phyloP scores from a whole-genome alignment of 176 grass and related monocot species.

The Leersia perrieri region DNA sequence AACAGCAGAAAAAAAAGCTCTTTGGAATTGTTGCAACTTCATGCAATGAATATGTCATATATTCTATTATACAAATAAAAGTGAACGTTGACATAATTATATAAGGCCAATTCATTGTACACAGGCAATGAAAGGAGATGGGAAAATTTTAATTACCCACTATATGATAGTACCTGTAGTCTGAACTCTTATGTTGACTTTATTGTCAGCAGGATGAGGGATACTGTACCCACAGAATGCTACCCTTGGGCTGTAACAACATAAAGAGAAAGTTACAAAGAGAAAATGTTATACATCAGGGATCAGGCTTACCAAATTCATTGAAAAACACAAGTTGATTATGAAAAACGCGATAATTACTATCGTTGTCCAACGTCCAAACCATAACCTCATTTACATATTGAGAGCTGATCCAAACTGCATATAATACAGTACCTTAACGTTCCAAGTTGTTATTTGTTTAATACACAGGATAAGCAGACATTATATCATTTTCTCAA shows the following conservation, averaged over 20 bases:
- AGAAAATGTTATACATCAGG: not conserved
- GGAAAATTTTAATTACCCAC: not conserved
- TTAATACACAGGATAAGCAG: not conserved
- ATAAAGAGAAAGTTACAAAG: not conserved
- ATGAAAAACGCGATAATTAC: not conserved
- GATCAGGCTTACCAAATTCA: not conserved
- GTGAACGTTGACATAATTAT: not conserved
- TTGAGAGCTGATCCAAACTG: not conserved
- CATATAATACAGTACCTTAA: not conserved
- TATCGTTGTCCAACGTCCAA: not conserved
- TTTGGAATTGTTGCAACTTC: not conserved
- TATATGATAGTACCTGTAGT: conserved; percentile 48
- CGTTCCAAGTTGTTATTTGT: not conserved
- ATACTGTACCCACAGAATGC: conserved; percentile 77
- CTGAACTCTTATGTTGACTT: conserved; percentile 60
- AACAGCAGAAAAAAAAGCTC: not conserved
- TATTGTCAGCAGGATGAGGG: conserved; percentile 70
- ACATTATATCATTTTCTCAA: not conserved
- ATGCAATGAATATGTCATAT: not conserved
- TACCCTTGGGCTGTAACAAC: conserved; percentile 67
- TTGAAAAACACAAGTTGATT: not conserved
- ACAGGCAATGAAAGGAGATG: not conserved
- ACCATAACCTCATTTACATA: not conserved
- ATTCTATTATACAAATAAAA: not conserved
- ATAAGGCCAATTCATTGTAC: not conserved